Percentiles rank a stretch among this genome's conserved stretches.
Conservation (phyloP, 2,329 filamentous ascomycete genomes). For the Nothophaeocryptopus gaeumannii region DNA sequence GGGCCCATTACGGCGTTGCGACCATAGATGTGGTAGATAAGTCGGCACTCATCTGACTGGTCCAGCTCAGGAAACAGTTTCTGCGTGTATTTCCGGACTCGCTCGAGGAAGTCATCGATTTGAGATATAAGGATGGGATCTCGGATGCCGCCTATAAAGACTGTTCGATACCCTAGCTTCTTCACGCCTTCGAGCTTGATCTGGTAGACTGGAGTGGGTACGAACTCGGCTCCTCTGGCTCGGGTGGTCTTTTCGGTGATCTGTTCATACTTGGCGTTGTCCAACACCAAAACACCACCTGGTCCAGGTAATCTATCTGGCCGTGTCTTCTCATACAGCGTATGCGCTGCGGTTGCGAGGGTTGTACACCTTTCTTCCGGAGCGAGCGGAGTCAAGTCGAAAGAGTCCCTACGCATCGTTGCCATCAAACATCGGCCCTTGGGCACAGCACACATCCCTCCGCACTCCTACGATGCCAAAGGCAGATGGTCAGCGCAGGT, state of each 20-base stretch:
- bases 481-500: no score
- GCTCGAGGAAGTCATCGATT: slow-evolving; percentile 21
- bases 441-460: slow-evolving; percentile 47
- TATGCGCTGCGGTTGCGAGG: slow-evolving; percentile 52
- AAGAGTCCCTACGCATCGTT: slow-evolving; percentile 44
- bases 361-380: slow-evolving; percentile 46
- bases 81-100: slow-evolving; percentile 17
- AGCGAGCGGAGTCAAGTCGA: slow-evolving; percentile 48
- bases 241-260: slow-evolving; percentile 4
- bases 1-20: slow-evolving; percentile 6
- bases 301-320: slow-evolving; percentile 53
- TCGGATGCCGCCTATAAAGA: slow-evolving; percentile 20
- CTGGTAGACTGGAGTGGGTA: slow-evolving; percentile 3
- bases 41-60: not conserved
- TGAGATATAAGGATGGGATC: slow-evolving; percentile 23
- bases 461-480: slow-evolving; percentile 42
- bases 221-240: slow-evolving; percentile 1
- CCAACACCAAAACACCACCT: slow-evolving; percentile 40
- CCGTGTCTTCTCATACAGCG: slow-evolving; percentile 55
- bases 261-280: slow-evolving; percentile 2
- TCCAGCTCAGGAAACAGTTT: slow-evolving; percentile 4
- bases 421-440: slow-evolving; percentile 37
- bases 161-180: slow-evolving; percentile 15
- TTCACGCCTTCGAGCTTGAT: slow-evolving; percentile 23
- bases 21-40: slow-evolving; percentile 7